Evolutionary conservation across 352 stramenopile genomes (phyloP).

Genomic region (Phytophthora constricta): DNA sequence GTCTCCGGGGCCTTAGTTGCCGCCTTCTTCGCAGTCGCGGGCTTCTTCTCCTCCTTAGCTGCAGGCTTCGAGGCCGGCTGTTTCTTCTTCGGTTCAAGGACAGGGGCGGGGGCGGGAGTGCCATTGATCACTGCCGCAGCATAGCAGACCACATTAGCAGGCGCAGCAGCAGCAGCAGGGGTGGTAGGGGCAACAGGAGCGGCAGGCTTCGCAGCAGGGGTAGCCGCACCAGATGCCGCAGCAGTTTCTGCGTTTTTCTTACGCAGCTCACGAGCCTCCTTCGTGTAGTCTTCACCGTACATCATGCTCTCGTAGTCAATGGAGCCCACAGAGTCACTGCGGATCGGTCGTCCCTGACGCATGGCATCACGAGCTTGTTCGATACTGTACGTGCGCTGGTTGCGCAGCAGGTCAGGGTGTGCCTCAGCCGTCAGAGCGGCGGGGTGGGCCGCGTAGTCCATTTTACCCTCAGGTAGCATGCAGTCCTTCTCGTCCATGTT

Average conservation of each 20-base stretch:
- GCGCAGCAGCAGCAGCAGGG: constrained; percentile 14
- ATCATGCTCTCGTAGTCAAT: constrained; percentile 92
- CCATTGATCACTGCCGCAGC: constrained; percentile 82
- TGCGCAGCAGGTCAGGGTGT: constrained; percentile 88
- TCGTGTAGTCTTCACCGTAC: constrained; percentile 91
- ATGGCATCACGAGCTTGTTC: constrained; percentile 91
- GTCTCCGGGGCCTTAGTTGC: constrained; percentile 39
- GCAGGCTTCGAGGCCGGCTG: constrained; percentile 36
- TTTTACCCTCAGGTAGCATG: constrained; percentile 70
- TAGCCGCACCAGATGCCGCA: constrained; percentile 11
- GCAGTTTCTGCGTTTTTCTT: constrained; percentile 42
- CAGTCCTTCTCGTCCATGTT: constrained; percentile 91
- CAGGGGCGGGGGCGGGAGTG: constrained; percentile 48
- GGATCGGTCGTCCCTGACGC: constrained; percentile 88
- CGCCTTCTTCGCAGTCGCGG: constrained; percentile 42
- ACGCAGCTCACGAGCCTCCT: constrained; percentile 79
- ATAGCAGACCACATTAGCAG: constrained; percentile 69
- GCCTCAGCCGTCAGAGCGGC: constrained; percentile 76
- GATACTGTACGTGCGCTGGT: constrained; percentile 93
- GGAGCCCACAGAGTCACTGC: constrained; percentile 86
- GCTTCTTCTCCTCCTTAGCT: constrained; percentile 53
- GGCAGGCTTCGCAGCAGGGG: too few species aligned
- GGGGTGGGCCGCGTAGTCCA: constrained; percentile 85
- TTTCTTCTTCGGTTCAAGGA: constrained; percentile 64
- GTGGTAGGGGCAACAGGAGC: too few species aligned